A percentile compares a stretch with the other conserved stretches of the same genome.
These are phyloP conservation scores for Theobroma cacao DNA, from an alignment of 345 rosid genomes.

Conservation along the genomic window DNA sequence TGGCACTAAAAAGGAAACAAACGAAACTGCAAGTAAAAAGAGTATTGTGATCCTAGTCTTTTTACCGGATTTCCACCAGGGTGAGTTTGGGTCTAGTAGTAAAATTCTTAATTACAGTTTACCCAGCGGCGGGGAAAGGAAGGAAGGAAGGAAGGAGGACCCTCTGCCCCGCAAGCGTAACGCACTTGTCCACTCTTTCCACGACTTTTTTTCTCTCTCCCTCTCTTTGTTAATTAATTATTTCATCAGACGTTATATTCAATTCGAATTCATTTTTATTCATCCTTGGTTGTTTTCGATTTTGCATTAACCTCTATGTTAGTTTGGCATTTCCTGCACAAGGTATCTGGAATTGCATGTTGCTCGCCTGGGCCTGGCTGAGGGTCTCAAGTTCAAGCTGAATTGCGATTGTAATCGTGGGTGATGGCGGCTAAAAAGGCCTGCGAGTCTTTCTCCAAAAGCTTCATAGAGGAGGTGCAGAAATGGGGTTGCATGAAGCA, in stretches of 20 bases:
- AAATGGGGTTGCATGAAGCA: conserved; percentile 93
- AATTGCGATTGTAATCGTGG: background rate
- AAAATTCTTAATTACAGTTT: background rate
- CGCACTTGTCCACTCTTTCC: background rate
- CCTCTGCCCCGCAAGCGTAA: background rate
- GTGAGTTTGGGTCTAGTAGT: too few relatives aligned
- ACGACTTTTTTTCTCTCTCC: background rate
- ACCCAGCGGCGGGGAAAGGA: background rate
- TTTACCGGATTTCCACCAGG: too few relatives aligned
- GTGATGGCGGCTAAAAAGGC: conserved; percentile 77
- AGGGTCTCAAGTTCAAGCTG: background rate
- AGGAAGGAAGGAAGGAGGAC: background rate
- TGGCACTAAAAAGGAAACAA: too few relatives aligned
- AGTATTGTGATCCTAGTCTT: too few relatives aligned
- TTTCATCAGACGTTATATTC: background rate
- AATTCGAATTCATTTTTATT: background rate
- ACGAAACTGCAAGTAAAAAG: too few relatives aligned
- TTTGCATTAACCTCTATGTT: background rate
- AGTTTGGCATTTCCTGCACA: background rate
- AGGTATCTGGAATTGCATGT: background rate
- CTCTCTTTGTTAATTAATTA: background rate
- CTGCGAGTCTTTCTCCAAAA: conserved; percentile 52
- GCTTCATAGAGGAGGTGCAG: conserved; percentile 64
- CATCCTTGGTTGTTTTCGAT: background rate
- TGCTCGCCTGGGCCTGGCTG: background rate